A percentile compares a stretch with the other conserved stretches of the same genome.
These are phyloP conservation scores for Dendrobium officinale DNA, from an alignment of 106 monocot species.

Conservation along the genomic window DNA sequence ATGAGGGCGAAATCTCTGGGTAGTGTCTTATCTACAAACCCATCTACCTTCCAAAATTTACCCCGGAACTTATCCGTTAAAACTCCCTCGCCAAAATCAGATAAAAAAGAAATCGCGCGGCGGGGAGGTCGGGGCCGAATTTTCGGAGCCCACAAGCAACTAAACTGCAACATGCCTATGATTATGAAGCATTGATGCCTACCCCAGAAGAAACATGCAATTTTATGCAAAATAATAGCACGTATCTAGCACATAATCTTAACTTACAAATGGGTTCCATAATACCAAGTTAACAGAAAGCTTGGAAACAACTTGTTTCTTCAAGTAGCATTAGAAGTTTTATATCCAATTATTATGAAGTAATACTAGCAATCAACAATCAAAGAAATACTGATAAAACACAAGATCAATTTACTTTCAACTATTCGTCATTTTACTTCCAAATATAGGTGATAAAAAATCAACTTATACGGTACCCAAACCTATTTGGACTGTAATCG, in stretches of 20 bases:
- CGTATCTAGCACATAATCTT: background rate
- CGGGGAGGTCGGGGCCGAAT: too few relatives aligned
- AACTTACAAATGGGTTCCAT: background rate
- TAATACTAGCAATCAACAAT: too few relatives aligned
- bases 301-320: slow-evolving; percentile 1
- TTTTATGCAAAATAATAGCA: background rate
- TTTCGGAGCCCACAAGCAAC: too few relatives aligned
- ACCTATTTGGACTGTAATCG: background rate
- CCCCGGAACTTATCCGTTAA: too few relatives aligned
- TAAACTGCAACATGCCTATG: background rate
- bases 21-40: too few relatives aligned
- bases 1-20: too few relatives aligned
- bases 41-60: too few relatives aligned
- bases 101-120: too few relatives aligned
- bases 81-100: too few relatives aligned
- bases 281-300: background rate
- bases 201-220: background rate
- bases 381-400: too few relatives aligned
- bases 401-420: too few relatives aligned
- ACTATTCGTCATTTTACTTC: background rate
- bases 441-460: background rate
- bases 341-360: background rate
- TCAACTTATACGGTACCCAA: background rate
- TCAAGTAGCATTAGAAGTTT: background rate
- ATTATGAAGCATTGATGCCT: background rate